Evolutionary conservation across 306 rosid species (phyloP).

Genomic region (Acacia acuminata): DNA sequence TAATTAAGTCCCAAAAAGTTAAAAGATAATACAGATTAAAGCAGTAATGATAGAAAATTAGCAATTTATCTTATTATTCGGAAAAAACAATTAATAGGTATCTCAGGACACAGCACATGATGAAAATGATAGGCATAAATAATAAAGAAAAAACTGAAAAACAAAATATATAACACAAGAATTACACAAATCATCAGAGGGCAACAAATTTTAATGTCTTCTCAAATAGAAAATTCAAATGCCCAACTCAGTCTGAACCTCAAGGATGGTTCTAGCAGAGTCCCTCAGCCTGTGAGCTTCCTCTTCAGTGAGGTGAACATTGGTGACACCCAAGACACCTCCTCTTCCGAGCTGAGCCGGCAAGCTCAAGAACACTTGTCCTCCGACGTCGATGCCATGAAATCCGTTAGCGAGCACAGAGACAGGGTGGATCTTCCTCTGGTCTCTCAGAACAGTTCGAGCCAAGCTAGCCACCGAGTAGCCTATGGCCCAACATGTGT

Average conservation of each 20-base stretch:
- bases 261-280: conserved; percentile 66
- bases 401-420: conserved; percentile 74
- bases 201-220: not conserved
- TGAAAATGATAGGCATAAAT: not conserved
- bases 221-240: conserved; percentile 33
- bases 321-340: conserved; percentile 78
- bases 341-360: conserved; percentile 73
- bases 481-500: conserved; percentile 94
- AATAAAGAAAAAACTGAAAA: not conserved
- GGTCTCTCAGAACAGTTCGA: conserved; percentile 66
- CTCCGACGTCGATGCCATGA: conserved; percentile 60
- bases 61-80: not conserved
- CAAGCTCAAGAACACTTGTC: conserved; percentile 81
- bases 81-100: no score
- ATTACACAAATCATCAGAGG: not conserved
- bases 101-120: not conserved
- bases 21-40: not conserved
- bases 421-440: conserved; percentile 81
- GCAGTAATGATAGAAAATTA: not conserved
- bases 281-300: conserved; percentile 58
- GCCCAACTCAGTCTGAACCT: conserved; percentile 62
- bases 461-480: conserved; percentile 80
- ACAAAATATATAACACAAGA: not conserved
- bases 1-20: no score
- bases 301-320: conserved; percentile 68